These are phyloP conservation scores for Taxillus chinensis DNA, from an alignment of 164 flowering plant species.

Conservation along the genomic window DNA sequence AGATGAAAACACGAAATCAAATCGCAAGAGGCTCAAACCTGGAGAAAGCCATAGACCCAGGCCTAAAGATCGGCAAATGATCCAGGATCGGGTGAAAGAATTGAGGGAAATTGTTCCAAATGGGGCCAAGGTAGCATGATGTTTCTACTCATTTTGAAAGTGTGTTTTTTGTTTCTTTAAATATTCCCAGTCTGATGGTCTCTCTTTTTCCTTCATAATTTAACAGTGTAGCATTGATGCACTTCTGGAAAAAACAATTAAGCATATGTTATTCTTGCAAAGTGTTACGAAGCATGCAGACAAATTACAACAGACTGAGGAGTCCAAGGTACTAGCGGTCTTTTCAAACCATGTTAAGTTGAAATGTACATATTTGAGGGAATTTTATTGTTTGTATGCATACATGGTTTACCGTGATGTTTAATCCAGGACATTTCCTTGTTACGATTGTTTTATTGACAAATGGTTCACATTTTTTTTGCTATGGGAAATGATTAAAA, in stretches of 20 bases:
- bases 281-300: slow-evolving; percentile 95
- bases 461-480: not conserved
- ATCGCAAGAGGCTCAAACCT: slow-evolving; percentile 86
- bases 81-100: slow-evolving; percentile 96
- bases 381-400: too few relatives aligned
- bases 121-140: slow-evolving; percentile 67
- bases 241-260: slow-evolving; percentile 82
- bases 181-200: not conserved
- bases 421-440: too few relatives aligned
- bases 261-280: slow-evolving; percentile 98
- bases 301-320: slow-evolving; percentile 73
- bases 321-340: slow-evolving; percentile 49
- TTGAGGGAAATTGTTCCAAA: slow-evolving; percentile 91
- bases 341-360: too few relatives aligned
- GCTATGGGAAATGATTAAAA: not conserved
- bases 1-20: slow-evolving; percentile 46
- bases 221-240: slow-evolving; percentile 98
- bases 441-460: not conserved
- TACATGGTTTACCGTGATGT: too few relatives aligned
- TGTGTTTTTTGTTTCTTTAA: not conserved
- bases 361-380: too few relatives aligned
- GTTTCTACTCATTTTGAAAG: not conserved
- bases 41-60: slow-evolving; percentile 94
- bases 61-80: slow-evolving; percentile 99
- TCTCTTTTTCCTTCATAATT: slow-evolving; percentile 7